phyloP scores from a whole-genome alignment of 78 protist species.

The Dictyostelium capitatum region DNA sequence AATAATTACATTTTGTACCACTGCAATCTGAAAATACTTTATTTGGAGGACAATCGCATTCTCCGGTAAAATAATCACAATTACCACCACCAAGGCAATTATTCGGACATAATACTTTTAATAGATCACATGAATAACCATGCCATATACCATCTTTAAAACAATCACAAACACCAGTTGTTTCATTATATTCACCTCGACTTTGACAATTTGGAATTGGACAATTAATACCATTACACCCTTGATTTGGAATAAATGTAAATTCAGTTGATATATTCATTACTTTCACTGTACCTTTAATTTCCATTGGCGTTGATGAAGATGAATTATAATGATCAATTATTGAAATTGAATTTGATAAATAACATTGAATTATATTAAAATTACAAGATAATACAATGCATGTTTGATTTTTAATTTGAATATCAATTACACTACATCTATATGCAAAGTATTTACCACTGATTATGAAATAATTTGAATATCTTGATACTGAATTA shows the following conservation, averaged over 20 bases:
- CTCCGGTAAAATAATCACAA: not conserved
- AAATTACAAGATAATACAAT: not conserved
- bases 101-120: not conserved
- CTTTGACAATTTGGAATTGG: not conserved
- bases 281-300: not conserved
- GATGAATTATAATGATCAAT: too few species aligned
- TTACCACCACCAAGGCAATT: conserved; percentile 8
- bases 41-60: not conserved
- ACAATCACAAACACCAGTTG: conserved; percentile 7
- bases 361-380: not conserved
- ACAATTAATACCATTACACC: conserved; percentile 2
- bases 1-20: too few species aligned
- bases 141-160: not conserved
- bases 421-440: not conserved
- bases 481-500: not conserved
- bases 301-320: not conserved
- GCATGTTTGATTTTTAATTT: not conserved
- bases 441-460: conserved; percentile 1
- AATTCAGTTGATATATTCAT: not conserved
- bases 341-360: not conserved
- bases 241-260: not conserved
- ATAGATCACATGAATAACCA: not conserved
- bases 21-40: too few species aligned
- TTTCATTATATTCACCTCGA: not conserved
- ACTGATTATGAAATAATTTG: not conserved